Evolutionary conservation across 257 asterid species (phyloP), one percentile per base, ranked within the genome.

Genomic region (Solanum clarkiae): DNA sequence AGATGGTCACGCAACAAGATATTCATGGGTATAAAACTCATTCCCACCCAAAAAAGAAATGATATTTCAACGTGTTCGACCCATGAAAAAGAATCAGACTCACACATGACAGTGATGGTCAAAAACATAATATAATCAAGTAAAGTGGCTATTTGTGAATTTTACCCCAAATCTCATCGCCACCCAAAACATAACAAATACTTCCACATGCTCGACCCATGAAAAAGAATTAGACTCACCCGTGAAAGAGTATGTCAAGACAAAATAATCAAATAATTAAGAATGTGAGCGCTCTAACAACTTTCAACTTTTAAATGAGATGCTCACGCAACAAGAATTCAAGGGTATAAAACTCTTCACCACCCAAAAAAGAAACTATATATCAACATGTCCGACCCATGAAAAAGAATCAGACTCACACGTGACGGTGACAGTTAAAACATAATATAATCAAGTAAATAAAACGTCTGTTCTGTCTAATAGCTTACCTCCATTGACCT

Each of bases 401-500:
- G 42, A 36, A 4, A 36, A 36, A 36, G 6, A 36, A 36, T 36
- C 42, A 36, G 42, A 4, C 42, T 4, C 42, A 36, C 42, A 36
- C 42, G 42, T 36, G 42, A 36, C 7, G 5, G 42, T 36, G 7
- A 36, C 6, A 36, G 42, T 36, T 36, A 36, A 36, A 36, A 36
- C 42, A 36, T 36, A 36, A 36, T 36, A 36, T 36, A 36, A 36
- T 36, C 42, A 36, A 36, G 42, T 36, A 36, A 36, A 36, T 5
- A 36, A 36, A 36, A 36, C 5, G 6, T 4, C 42, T 36, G 42
- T 6, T 4, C 5, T 36, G 7, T 66, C 47, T 14, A 29, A 32
- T 22, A 4, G 10, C 45, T 49, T 75, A 94, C 97, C 97, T 92
- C 97, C 97, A 94, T 87, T 91, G 94, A 71, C 92, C 93, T 87